Evolutionary conservation across 2,329 filamentous ascomycete genomes (phyloP).

Genomic region (Aspergillus fumigatus): DNA sequence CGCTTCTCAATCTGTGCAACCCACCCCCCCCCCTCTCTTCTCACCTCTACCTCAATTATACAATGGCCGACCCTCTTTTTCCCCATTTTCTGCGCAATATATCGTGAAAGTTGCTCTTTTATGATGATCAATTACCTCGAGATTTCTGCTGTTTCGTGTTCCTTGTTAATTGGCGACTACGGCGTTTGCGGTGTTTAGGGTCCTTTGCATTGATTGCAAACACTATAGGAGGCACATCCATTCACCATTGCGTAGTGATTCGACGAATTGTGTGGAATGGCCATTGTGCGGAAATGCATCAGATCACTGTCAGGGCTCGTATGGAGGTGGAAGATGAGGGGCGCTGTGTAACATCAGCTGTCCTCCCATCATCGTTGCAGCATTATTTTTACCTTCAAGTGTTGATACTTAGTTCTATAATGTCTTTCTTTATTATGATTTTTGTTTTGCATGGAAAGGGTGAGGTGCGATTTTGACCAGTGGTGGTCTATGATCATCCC

Average conservation of each 20-base stretch:
- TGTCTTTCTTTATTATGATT: background rate
- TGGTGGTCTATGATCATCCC: background rate
- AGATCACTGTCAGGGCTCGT: background rate
- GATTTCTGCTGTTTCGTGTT: background rate
- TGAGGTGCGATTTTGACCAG: background rate
- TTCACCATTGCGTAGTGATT: background rate
- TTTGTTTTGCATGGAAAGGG: background rate
- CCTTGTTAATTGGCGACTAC: background rate
- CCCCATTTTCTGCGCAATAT: background rate
- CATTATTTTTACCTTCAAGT: background rate
- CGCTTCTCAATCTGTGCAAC: background rate
- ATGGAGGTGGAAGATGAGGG: background rate
- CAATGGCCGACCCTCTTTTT: background rate
- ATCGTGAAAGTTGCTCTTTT: background rate
- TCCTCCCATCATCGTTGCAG: background rate
- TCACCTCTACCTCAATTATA: background rate
- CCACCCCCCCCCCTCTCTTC: background rate
- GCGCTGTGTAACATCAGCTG: background rate
- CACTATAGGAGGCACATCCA: background rate
- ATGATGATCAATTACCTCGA: background rate
- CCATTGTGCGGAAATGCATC: background rate
- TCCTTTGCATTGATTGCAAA: background rate
- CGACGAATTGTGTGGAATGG: background rate
- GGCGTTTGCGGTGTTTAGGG: background rate
- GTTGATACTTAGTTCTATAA: background rate